Percentiles rank a stretch among this genome's conserved stretches.
These are phyloP conservation scores for Camptophora hylomeconis DNA, from an alignment of 2,329 filamentous ascomycete species.

Conservation along the genomic window DNA sequence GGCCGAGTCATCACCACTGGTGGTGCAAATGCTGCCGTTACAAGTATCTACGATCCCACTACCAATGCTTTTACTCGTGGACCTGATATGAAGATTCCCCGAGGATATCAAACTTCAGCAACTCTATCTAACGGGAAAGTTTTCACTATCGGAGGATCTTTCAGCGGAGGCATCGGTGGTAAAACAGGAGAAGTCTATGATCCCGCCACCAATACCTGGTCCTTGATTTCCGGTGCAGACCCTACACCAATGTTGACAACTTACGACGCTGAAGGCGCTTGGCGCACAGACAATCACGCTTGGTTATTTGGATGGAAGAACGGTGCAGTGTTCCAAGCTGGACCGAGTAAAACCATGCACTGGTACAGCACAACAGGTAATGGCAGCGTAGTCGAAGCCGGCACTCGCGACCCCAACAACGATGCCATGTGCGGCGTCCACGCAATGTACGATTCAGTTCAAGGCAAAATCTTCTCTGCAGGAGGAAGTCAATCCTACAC, in stretches of 20 bases:
- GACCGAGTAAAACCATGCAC: constrained; percentile 41
- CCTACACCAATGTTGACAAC: constrained; percentile 39
- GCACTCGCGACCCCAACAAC: constrained; percentile 29
- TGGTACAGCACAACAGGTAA: constrained; percentile 42
- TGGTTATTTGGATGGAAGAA: constrained; percentile 41
- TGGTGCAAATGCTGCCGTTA: constrained; percentile 36
- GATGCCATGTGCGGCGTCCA: constrained; percentile 44
- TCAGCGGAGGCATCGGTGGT: constrained; percentile 34
- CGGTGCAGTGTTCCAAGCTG: constrained; percentile 40
- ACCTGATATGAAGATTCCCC: constrained; percentile 32
- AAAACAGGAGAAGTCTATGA: constrained; percentile 47
- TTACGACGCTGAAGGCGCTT: constrained; percentile 31
- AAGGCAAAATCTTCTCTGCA: constrained; percentile 41
- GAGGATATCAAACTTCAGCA: constrained; percentile 41
- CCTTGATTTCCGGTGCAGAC: constrained; percentile 27
- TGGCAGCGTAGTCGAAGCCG: too few species aligned
- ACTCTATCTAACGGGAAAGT: constrained; percentile 40
- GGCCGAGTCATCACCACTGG: constrained; percentile 42
- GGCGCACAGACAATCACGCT: constrained; percentile 39
- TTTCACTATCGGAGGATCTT: constrained; percentile 48
- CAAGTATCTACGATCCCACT: constrained; percentile 34
- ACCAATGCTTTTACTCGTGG: constrained; percentile 27
- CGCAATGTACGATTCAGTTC: constrained; percentile 44
- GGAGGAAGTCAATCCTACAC: constrained; percentile 39
- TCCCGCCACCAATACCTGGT: constrained; percentile 35